Percentiles rank a stretch among this genome's conserved stretches.
Evolutionary conservation across 495 filamentous ascomycete species (phyloP).

Genomic region (Beverwykella pulmonaria): DNA sequence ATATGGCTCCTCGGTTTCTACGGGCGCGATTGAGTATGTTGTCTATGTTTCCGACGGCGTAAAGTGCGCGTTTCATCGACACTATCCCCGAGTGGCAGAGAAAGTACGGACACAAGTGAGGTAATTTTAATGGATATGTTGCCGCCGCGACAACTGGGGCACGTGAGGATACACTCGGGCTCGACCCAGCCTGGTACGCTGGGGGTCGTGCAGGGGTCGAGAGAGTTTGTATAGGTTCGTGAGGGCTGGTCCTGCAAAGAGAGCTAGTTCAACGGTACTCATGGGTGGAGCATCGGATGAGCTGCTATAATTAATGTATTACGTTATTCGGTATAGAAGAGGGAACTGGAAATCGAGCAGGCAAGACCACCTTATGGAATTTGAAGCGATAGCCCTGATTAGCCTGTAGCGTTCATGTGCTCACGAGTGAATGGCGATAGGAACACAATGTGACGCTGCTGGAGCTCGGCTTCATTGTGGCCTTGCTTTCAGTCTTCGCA

Average conservation of each 20-base stretch:
- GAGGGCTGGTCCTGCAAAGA: background rate
- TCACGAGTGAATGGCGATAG: too few relatives aligned
- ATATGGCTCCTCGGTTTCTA: constrained; percentile 2
- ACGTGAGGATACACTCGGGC: background rate
- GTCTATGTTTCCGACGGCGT: background rate
- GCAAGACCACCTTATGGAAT: too few relatives aligned
- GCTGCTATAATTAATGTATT: too few relatives aligned
- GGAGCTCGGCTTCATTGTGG: too few relatives aligned
- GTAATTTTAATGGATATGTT: background rate
- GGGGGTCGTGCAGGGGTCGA: background rate
- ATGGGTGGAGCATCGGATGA: too few relatives aligned
- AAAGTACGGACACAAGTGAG: background rate
- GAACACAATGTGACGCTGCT: too few relatives aligned
- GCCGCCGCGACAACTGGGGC: background rate
- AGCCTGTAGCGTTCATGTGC: too few relatives aligned
- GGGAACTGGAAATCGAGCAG: too few relatives aligned
- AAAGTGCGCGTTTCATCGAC: background rate
- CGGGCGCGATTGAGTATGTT: background rate
- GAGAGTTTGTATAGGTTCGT: background rate
- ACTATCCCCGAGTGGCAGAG: background rate
- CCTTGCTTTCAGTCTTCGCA: too few relatives aligned
- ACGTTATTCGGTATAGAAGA: too few relatives aligned
- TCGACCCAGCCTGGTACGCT: background rate
- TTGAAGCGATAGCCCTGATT: too few relatives aligned
- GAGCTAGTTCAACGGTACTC: too few relatives aligned